Evolutionary conservation across 805 yeast species (phyloP), one percentile per base, ranked within the genome.

Genomic region (Millerozyma acaciae): DNA sequence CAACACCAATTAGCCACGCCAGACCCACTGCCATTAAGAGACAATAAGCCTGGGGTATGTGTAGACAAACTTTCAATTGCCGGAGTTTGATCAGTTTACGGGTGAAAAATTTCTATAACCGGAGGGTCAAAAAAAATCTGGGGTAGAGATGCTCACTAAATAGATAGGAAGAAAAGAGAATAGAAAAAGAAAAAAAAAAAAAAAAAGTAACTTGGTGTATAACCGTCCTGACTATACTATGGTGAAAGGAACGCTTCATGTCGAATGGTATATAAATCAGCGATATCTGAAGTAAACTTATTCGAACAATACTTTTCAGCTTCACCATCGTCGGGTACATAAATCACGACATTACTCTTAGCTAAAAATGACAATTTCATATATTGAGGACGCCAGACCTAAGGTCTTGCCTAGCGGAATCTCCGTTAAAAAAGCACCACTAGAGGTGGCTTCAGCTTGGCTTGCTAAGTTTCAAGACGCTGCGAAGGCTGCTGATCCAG

Each of bases 381-480:
- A 26, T 9, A 12, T 26, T 26, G 29, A 26, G 16, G 16, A 6
- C 16, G 29, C 16, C 29, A 26, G 29, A 26, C 29, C 29, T 26
- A 12, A 26, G 5, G 16, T 20, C 19, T 26, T 26, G 29, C 29
- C 29, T 26, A 26, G 19, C 16, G 29, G 29, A 9, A 5, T 4
- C 4, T 9, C 29, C 16, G 20, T 5, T 26, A 26, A 26, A 14
- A 26, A 26, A 26, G 8, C 29, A 16, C 19, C 29, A 16, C 29
- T 26, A 4, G 29, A 26, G 16, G 29, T 26, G 16, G 29, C 29
- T 16, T 5, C 29, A 16, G 19, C 19, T 26, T 26, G 29, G 29
- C 15, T 26, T 26, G 29, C 29, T 16, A 26, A 26, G 16, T 26
- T 26, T 20, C 29, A 26, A 26, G 29, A 26, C 15, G 29, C 29